A percentile compares a stretch with the other conserved stretches of the same genome.
Conservation (phyloP, 2,329 filamentous ascomycete genomes). For the Cladophialophora immunda region DNA sequence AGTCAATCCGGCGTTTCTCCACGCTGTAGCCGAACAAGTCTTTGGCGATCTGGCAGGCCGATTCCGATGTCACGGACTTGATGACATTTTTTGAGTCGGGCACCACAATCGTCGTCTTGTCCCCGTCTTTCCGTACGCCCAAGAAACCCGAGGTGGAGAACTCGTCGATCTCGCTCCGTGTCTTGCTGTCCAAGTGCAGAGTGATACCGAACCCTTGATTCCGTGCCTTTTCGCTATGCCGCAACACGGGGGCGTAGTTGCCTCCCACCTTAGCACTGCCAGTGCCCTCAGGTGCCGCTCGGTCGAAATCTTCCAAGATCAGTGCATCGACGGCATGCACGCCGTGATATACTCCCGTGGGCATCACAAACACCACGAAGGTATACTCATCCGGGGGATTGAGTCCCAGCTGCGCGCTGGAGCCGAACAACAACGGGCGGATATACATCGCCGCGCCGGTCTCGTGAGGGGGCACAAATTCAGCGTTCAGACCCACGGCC, state of each 20-base stretch:
- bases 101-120: conserved; percentile 72
- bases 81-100: conserved; percentile 90
- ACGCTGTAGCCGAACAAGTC: conserved; percentile 83
- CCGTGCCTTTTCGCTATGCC: conserved; percentile 83
- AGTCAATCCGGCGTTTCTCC: conserved; percentile 72
- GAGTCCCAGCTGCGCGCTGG: conserved; percentile 84
- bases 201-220: conserved; percentile 90
- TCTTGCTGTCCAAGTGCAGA: conserved; percentile 87
- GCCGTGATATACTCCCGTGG: conserved; percentile 93
- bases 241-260: conserved; percentile 92
- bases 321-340: conserved; percentile 85
- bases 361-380: conserved; percentile 88
- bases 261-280: conserved; percentile 94
- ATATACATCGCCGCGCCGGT: conserved; percentile 94
- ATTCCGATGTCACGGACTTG: conserved; percentile 83
- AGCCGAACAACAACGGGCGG: conserved; percentile 87
- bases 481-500: conserved; percentile 87
- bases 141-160: conserved; percentile 96
- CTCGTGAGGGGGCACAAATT: conserved; percentile 86
- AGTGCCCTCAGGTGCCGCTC: conserved; percentile 88
- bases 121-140: conserved; percentile 71
- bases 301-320: conserved; percentile 92
- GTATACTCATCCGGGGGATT: conserved; percentile 90
- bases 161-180: conserved; percentile 87
- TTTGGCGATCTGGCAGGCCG: conserved; percentile 74